phyloP scores from a whole-genome alignment of 2,329 filamentous ascomycete genomes.

The Escovopsis sp. region DNA sequence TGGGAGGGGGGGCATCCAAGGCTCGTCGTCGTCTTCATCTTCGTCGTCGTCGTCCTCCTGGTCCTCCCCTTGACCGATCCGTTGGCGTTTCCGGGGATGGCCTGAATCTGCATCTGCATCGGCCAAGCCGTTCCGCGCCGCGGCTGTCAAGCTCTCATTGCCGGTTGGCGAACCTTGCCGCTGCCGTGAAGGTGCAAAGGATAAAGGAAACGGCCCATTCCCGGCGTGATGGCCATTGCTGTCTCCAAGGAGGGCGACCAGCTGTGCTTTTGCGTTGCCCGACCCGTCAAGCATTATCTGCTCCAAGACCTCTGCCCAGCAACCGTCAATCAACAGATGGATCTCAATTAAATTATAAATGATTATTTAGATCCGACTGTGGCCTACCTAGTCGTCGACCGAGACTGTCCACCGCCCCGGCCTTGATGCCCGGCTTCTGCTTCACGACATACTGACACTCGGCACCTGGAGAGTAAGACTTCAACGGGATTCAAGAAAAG shows the following conservation, averaged over 20 bases:
- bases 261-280: background rate
- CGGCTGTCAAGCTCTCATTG: no score
- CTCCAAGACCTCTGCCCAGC: constrained; percentile 1
- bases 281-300: constrained; percentile 1
- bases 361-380: no score
- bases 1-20: constrained; percentile 1
- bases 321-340: no score
- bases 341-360: no score
- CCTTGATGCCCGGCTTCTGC: constrained; percentile 4
- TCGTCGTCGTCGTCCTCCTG: background rate
- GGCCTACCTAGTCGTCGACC: constrained; percentile 2
- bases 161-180: background rate
- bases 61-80: background rate
- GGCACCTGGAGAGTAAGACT: background rate
- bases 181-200: background rate
- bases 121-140: no score
- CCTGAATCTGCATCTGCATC: background rate
- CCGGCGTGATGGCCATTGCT: background rate
- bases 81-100: background rate
- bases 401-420: constrained; percentile 4
- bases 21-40: background rate
- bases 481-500: no score
- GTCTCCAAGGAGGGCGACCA: background rate
- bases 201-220: background rate
- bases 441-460: constrained; percentile 4